Evolutionary conservation across 306 rosid genomes (phyloP).

Genomic region (Quillaja saponaria): DNA sequence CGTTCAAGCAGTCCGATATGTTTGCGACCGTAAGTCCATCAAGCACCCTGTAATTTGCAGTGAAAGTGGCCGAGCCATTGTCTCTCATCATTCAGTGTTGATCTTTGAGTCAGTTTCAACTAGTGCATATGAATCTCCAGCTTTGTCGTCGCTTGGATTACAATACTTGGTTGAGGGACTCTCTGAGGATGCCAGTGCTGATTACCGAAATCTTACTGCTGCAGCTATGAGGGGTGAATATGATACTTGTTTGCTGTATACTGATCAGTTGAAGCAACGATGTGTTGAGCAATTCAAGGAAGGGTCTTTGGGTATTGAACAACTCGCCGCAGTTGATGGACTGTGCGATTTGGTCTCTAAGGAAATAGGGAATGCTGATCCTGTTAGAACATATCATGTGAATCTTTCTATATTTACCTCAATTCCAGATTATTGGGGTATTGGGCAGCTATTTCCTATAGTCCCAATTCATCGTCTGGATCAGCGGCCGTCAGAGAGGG

Average conservation of each 20-base stretch:
- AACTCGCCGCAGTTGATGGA: conserved; percentile 81
- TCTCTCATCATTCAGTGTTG: conserved; percentile 80
- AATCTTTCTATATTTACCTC: conserved; percentile 88
- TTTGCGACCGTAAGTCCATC: conserved; percentile 58
- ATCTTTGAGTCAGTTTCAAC: conserved; percentile 70
- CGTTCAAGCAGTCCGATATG: conserved; percentile 55
- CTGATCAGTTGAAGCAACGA: conserved; percentile 69
- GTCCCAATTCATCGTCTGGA: conserved; percentile 86
- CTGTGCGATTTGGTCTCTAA: conserved; percentile 67
- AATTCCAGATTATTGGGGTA: conserved; percentile 82
- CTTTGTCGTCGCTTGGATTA: conserved; percentile 43
- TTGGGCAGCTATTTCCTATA: conserved; percentile 77
- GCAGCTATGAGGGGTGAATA: conserved; percentile 63
- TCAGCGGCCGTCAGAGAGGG: conserved; percentile 64
- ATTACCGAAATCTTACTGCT: conserved; percentile 51
- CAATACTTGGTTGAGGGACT: conserved; percentile 61
- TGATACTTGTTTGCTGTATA: conserved; percentile 56
- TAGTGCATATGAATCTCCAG: conserved; percentile 31
- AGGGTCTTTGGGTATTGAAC: conserved; percentile 73
- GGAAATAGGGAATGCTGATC: conserved; percentile 61
- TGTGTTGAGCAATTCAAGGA: conserved; percentile 79
- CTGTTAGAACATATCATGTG: conserved; percentile 64
- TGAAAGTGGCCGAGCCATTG: conserved; percentile 86
- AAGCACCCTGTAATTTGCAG: conserved; percentile 78
- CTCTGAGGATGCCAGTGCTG: conserved; percentile 60